Evolutionary conservation across 164 flowering plant genomes (phyloP).

Genomic region (Houttuynia cordata): DNA sequence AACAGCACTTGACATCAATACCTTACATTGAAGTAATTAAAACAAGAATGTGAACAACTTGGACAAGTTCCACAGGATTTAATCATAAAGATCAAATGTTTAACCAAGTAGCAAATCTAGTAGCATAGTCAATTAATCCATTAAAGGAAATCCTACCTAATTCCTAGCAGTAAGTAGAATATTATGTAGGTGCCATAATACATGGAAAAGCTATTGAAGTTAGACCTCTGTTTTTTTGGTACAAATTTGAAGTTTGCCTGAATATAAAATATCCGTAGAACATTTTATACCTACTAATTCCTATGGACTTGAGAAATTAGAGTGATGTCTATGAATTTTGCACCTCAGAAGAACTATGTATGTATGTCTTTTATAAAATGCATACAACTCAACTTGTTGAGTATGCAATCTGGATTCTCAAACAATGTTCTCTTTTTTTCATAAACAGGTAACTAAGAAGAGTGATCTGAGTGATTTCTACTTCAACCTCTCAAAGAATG

Average conservation of each 20-base stretch:
- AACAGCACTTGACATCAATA: not conserved
- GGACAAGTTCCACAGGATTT: not conserved
- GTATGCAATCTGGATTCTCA: no score
- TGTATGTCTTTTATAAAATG: not conserved
- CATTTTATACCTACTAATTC: not conserved
- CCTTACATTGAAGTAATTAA: not conserved
- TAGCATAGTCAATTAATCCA: no score
- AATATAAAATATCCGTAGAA: not conserved
- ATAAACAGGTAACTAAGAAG: conserved; percentile 12
- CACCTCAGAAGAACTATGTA: not conserved
- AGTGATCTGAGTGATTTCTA: conserved; percentile 12
- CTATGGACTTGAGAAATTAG: not conserved
- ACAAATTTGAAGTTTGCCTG: no score
- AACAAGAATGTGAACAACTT: not conserved
- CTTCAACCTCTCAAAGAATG: conserved; percentile 13
- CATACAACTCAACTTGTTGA: not conserved
- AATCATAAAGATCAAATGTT: not conserved
- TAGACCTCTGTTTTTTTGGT: no score
- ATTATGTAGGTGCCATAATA: not conserved
- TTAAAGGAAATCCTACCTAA: no score
- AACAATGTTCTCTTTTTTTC: not conserved
- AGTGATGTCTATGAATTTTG: not conserved
- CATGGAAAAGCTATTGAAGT: not conserved
- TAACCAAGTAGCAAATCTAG: no score
- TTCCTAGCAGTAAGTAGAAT: no score